Base-by-base conservation (phyloP, 2,329 filamentous ascomycete species). In the Ophiostoma montium region DNA sequence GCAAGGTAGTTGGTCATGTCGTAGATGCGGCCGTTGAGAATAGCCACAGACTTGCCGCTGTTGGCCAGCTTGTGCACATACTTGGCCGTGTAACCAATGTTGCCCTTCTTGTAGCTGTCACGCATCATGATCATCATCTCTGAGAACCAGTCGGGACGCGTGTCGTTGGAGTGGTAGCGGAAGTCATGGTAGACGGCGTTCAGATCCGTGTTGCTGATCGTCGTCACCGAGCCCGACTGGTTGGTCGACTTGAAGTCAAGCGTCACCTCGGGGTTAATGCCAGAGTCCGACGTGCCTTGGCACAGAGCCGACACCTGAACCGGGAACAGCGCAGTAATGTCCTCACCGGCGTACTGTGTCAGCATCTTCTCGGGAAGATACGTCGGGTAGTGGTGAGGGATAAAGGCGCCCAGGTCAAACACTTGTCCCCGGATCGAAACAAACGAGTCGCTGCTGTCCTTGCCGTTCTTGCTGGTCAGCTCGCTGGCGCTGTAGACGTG, bases 281-380 rank as follows among this genome's bases (percentile, higher is more conserved):
- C 68, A 1, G 59, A 61, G 19, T 83, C 85, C 55, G 80, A 72
- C 31, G 75, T 77, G 51, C 90, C 92, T 52, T 84, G 76, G 65
- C 92, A 98, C 35, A 98, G 74, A 39, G 90, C 88, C 5, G 84
- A 94, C 15, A 98, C 90, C 63, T 98, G 92, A 1, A 98, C 74
- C 0, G 94, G 92, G 68, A 98, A 98, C 11, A 98, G 73, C 35
- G 76, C 71, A 19, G 86, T 94, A n/a, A 89, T 82, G 60, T 98
- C 94, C 39, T 78, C 68, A 48, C 92, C 92, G 44, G 84, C 89
- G 58, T 96, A 98, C 57, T 84, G 82, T 54, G 83, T 70, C 43
- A 96, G 66, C 8, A 72, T 67, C 54, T 78, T 78, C 32, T 76
- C 72, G 53, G 76, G 79, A 44, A 79, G 65, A 38, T 70, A 70